Base-by-base conservation (phyloP, 192 early-diverging fungal species). In the Rhizophagus clarus region DNA sequence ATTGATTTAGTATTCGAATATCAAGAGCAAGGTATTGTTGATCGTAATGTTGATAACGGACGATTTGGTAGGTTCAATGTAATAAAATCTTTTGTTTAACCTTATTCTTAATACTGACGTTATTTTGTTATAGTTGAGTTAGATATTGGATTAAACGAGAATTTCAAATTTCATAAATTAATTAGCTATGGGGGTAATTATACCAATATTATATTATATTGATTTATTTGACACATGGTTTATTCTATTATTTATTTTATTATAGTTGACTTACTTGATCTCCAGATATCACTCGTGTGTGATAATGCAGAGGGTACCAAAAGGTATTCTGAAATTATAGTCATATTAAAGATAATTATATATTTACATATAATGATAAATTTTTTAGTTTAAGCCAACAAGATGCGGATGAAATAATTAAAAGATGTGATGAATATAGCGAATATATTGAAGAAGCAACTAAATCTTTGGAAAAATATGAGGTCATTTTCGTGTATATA, bases 81-180 rank as follows among this genome's bases (percentile, higher is more conserved):
- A 12, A 24, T n/a, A 47, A 47, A 12, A 42, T n/a, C n/a, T 72
- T 40, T 14, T 34, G 15, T 12, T 71, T 71, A 34, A 71, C 9
- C 17, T n/a, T 42, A 72, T 72, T 45, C 15, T 66, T 15, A 31
- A 66, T 15, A 26, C 24, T 28, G 8, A 66, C 17, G 37, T 24
- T 72, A n/a, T 34, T 22, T 1, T 12, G 42, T 42, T 37, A 24
- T 17, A 72, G 70, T 42, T 37, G 70, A 72, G 7, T 42, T 72
- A 37, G 70, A 72, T 42, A 14, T 72, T 14, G 70, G 70, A 68
- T 68, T 68, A 32, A 72, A 72, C 17, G 70, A 47, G 12, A 1
- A 22, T 29, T 72, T 72, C 20, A 37, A 47, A 42, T 72, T 72
- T 47, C 28, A 22, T 72, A 72, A 72, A 72, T 37, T 22, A 24